Evolutionary conservation across 768 basidiomycete species (phyloP).

Genomic region (Russula emetica): DNA sequence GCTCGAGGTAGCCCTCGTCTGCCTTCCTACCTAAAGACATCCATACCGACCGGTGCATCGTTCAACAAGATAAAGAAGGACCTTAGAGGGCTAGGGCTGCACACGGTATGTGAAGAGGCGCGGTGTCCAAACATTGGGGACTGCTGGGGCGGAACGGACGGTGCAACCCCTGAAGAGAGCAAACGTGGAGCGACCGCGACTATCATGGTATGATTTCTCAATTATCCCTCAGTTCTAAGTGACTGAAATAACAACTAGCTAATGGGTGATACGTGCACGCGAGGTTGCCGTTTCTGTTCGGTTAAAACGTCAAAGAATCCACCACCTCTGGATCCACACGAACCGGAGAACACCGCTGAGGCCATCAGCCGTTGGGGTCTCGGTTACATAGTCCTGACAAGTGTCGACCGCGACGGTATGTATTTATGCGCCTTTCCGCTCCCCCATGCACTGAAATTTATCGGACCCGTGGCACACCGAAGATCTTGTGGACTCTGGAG

Average conservation of each 20-base stretch:
- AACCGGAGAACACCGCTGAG: slow-evolving; percentile 97
- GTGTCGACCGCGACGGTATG: slow-evolving; percentile 93
- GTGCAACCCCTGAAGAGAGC: slow-evolving; percentile 60
- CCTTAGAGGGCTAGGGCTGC: slow-evolving; percentile 81
- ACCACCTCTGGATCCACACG: slow-evolving; percentile 89
- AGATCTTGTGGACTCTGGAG: slow-evolving; percentile 93
- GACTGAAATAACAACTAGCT: slow-evolving; percentile 46
- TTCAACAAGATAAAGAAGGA: slow-evolving; percentile 95
- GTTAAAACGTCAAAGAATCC: slow-evolving; percentile 91
- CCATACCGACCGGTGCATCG: slow-evolving; percentile 83
- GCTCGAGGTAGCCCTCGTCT: slow-evolving; percentile 63
- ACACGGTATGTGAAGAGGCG: slow-evolving; percentile 98
- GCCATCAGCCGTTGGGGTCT: slow-evolving; percentile 97
- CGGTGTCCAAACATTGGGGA: slow-evolving; percentile 99
- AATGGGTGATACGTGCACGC: slow-evolving; percentile 98
- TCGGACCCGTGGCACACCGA: slow-evolving; percentile 3
- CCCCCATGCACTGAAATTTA: background rate
- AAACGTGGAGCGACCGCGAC: slow-evolving; percentile 90
- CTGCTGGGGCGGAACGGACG: slow-evolving; percentile 90
- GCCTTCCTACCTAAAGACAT: slow-evolving; percentile 84
- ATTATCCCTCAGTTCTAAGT: background rate
- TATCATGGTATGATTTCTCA: slow-evolving; percentile 72
- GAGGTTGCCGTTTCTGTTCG: slow-evolving; percentile 96
- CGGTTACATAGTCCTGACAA: slow-evolving; percentile 96
- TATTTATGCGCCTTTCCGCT: slow-evolving; percentile 13